Evolutionary conservation across 2,329 filamentous ascomycete genomes (phyloP), one percentile per base, ranked within the genome.

Genomic region (Trichophyton simii): DNA sequence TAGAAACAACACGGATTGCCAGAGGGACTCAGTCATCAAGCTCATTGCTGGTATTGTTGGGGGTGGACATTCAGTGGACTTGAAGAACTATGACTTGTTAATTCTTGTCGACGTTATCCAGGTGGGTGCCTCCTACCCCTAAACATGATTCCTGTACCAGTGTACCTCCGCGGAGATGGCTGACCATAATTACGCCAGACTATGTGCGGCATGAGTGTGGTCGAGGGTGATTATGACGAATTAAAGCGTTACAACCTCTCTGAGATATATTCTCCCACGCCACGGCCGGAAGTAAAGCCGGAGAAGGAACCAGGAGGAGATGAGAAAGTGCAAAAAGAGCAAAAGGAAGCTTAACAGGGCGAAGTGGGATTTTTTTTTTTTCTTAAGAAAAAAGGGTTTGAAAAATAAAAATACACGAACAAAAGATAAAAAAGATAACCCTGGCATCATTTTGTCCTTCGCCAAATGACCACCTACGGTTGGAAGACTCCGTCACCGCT

Each of bases 51-150:
- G 76, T 63, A 73, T 77, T 34, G 82, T 86, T n/a, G 82, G 83
- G 3, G 74, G 75, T 20, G 77, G 77, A 38, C 83, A 86, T 68
- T 77, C 75, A 28, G 84, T 87, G 52, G 80, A 86, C 69, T 74
- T 87, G 41, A 83, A 79, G 61, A 77, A 80, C 44, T 85, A 84
- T 67, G 83, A 86, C 71, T 68, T 80, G 46, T 73, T 84, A 57
- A 83, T 87, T 63, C 70, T 86, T 42, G 81, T 87, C 52, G 82
- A 85, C 66, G 75, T 86, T 61, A 82, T 84, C 69, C 79, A 84
- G 74, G 83, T 84, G 71, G 67, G 79, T 66, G 50, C 57, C 31
- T 13, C 46, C 25, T 28, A 28, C 22, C 1, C 8, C 2, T 31
- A 52, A 44, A n/a, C n/a, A 18, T 4, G 25, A 48, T 28, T 42